A percentile compares a stretch with the other conserved stretches of the same genome.
Evolutionary conservation across 495 filamentous ascomycete genomes (phyloP).

Genomic region (Pseudoneurospora amorphoporcata): DNA sequence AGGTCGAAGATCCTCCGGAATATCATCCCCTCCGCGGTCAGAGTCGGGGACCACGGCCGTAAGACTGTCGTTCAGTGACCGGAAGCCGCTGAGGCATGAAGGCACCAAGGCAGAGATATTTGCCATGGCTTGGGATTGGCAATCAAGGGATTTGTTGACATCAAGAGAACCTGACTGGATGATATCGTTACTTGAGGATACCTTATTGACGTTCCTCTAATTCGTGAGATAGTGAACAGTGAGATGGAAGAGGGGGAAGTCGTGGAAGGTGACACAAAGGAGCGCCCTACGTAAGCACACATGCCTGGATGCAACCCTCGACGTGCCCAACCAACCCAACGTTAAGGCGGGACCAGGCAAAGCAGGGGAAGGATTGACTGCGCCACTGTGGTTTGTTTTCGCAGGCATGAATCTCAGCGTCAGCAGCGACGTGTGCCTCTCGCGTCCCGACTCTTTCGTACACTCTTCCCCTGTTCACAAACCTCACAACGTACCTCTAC

Average conservation of each 20-base stretch:
- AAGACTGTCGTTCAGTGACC: not conserved
- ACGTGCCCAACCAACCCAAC: not conserved
- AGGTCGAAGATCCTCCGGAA: not conserved
- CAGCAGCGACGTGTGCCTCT: not conserved
- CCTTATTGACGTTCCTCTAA: not conserved
- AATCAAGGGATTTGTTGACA: not conserved
- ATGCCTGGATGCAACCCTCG: not conserved
- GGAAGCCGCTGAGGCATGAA: not conserved
- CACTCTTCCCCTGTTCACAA: not conserved
- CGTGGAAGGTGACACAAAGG: not conserved
- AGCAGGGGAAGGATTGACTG: not conserved
- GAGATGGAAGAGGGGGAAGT: not conserved
- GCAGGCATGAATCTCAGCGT: not conserved
- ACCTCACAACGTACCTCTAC: not conserved
- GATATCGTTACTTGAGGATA: not conserved
- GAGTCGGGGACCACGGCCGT: not conserved
- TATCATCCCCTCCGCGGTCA: not conserved
- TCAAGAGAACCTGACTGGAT: not conserved
- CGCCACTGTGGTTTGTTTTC: not conserved
- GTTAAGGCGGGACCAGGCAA: not conserved
- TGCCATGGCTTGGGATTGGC: not conserved
- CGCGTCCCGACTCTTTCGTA: too few relatives aligned
- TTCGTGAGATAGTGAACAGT: not conserved
- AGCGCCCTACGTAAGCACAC: not conserved
- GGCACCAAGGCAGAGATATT: not conserved